A percentile compares a stretch with the other conserved stretches of the same genome.
Evolutionary conservation across 106 monocot genomes (phyloP).

Genomic region (Platanthera guangdongensis): DNA sequence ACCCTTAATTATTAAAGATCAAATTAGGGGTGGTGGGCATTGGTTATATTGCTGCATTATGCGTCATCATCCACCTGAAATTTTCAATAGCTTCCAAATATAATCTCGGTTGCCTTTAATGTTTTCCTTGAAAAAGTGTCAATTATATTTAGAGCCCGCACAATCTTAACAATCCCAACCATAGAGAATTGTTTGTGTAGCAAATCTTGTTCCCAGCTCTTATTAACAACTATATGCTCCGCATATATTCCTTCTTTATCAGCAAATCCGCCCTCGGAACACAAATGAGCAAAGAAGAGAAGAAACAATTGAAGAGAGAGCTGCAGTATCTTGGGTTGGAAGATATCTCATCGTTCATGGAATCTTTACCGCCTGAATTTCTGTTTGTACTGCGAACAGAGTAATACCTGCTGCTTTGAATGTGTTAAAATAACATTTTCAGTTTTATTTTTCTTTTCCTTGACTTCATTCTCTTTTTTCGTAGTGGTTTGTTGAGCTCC

Average conservation of each 20-base stretch:
- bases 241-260: background rate
- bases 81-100: too few species aligned
- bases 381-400: constrained; percentile 72
- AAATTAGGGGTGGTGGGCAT: too few species aligned
- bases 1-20: too few species aligned
- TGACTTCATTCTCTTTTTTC: constrained; percentile 1
- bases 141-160: too few species aligned
- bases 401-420: constrained; percentile 20
- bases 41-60: too few species aligned
- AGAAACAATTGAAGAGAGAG: constrained; percentile 50
- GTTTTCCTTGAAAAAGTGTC: too few species aligned
- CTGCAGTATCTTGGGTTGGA: constrained; percentile 57
- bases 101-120: too few species aligned
- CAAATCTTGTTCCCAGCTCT: too few species aligned
- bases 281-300: constrained; percentile 83
- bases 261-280: constrained; percentile 72
- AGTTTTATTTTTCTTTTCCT: background rate
- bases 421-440: background rate
- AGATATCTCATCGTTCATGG: constrained; percentile 80
- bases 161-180: too few species aligned
- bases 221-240: background rate
- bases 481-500: constrained; percentile 79
- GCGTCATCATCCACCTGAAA: too few species aligned
- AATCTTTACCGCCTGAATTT: constrained; percentile 79
- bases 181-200: too few species aligned